Conservation (phyloP, 2,329 filamentous ascomycete species). For the Periconia macrospinosa region DNA sequence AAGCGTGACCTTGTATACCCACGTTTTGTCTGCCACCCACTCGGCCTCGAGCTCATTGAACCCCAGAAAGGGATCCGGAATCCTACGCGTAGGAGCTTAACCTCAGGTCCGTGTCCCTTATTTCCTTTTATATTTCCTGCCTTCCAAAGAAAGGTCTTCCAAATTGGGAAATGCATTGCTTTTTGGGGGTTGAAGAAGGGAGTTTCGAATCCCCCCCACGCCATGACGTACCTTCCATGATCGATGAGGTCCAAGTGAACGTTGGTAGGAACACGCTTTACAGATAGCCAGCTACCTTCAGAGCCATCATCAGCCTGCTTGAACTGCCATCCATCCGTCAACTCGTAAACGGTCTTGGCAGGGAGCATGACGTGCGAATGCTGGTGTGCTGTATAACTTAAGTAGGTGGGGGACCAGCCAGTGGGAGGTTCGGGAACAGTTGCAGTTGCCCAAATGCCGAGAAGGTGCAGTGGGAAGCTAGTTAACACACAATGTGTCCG, state of each 20-base stretch:
- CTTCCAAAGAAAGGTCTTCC: background rate
- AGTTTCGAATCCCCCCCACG: constrained; percentile 14
- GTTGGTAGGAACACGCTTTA: constrained; percentile 50
- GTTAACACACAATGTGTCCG: too few species aligned
- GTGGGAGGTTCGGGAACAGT: too few species aligned
- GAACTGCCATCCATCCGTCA: constrained; percentile 49
- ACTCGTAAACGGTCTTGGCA: constrained; percentile 28
- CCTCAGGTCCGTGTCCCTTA: background rate
- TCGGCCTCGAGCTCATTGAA: constrained; percentile 54
- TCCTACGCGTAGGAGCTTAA: constrained; percentile 33
- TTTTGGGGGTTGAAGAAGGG: constrained; percentile 4
- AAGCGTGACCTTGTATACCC: constrained; percentile 51
- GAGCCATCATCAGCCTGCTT: constrained; percentile 47
- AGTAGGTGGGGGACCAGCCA: background rate
- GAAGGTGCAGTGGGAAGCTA: too few species aligned
- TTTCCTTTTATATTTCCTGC: background rate
- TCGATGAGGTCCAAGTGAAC: constrained; percentile 52
- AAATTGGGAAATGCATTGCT: constrained; percentile 14
- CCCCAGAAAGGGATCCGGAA: constrained; percentile 53
- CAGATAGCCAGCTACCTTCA: constrained; percentile 48
- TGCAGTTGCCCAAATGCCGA: too few species aligned
- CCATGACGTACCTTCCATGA: constrained; percentile 46
- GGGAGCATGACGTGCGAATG: constrained; percentile 25
- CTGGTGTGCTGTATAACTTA: background rate
- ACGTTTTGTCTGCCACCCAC: constrained; percentile 53